phyloP scores from a whole-genome alignment of 2,329 filamentous ascomycete species.

The Purpureocillium takamizusanense region DNA sequence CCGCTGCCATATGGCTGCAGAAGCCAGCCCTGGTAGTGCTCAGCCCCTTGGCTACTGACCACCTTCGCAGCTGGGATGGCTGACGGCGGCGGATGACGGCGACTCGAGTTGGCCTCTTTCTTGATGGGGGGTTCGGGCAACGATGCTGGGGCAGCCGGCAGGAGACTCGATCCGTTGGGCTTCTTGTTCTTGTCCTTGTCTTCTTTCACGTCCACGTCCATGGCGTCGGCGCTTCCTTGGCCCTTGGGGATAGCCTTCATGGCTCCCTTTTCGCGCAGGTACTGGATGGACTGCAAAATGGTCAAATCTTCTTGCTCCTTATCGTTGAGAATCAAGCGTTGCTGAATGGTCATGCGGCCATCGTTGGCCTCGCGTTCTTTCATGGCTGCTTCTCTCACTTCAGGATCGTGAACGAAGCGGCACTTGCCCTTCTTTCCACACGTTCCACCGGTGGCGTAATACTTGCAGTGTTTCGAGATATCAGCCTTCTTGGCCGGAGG shows the following conservation, averaged over 20 bases:
- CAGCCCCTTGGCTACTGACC: slow-evolving; percentile 19
- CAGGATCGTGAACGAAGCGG: slow-evolving; percentile 60
- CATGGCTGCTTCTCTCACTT: slow-evolving; percentile 53
- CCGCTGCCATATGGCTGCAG: slow-evolving; percentile 25
- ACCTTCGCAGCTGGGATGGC: slow-evolving; percentile 20
- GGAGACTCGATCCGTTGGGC: slow-evolving; percentile 15
- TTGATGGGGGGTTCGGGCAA: slow-evolving; percentile 25
- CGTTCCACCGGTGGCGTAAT: slow-evolving; percentile 58
- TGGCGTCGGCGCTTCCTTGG: slow-evolving; percentile 3
- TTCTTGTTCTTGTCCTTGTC: slow-evolving; percentile 10
- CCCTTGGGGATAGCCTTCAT: slow-evolving; percentile 23
- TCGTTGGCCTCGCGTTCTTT: slow-evolving; percentile 56
- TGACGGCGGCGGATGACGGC: slow-evolving; percentile 18
- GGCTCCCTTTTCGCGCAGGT: slow-evolving; percentile 51
- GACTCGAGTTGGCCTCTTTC: slow-evolving; percentile 19
- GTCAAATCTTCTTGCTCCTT: slow-evolving; percentile 60
- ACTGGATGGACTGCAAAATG: slow-evolving; percentile 56
- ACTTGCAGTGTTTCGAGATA: slow-evolving; percentile 59
- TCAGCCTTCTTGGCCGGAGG: slow-evolving; percentile 48
- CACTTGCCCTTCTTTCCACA: slow-evolving; percentile 70
- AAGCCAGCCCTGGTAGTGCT: slow-evolving; percentile 28
- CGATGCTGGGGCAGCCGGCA: slow-evolving; percentile 28
- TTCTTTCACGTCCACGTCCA: slow-evolving; percentile 3
- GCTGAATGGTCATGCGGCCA: slow-evolving; percentile 56
- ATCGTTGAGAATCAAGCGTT: slow-evolving; percentile 57